Conservation (phyloP, 768 basidiomycete species). For the Trametes meyenii region DNA sequence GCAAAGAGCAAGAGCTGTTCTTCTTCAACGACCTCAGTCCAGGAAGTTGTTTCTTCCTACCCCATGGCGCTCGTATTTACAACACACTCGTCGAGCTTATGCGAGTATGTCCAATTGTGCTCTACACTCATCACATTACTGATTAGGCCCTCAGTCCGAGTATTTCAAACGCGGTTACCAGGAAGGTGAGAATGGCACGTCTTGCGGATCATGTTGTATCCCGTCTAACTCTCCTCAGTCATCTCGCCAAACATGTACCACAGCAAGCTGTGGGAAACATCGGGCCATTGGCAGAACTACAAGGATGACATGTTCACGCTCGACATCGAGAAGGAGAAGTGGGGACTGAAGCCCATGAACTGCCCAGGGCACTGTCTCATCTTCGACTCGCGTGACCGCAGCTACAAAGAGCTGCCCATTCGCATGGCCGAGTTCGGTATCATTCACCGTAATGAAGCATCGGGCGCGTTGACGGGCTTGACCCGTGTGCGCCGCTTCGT, state of each 20-base stretch:
- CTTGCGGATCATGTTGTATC: neutral
- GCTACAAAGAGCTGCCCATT: constrained; percentile 93
- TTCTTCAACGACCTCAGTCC: constrained; percentile 98
- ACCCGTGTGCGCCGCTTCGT: constrained; percentile 94
- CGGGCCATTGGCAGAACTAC: constrained; percentile 98
- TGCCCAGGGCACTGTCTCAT: constrained; percentile 97
- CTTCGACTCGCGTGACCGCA: constrained; percentile 92
- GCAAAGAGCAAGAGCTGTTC: constrained; percentile 97
- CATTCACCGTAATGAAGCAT: constrained; percentile 95
- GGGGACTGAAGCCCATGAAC: constrained; percentile 98
- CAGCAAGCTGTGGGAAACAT: constrained; percentile 96
- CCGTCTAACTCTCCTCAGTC: constrained; percentile 48
- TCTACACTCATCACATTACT: neutral
- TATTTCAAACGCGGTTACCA: constrained; percentile 96
- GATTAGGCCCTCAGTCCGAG: constrained; percentile 58
- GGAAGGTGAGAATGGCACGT: constrained; percentile 59
- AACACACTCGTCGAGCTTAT: constrained; percentile 90
- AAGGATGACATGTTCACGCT: constrained; percentile 97
- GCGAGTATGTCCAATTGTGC: constrained; percentile 56
- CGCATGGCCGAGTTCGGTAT: constrained; percentile 99
- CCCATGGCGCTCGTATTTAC: constrained; percentile 96
- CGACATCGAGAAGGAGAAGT: constrained; percentile 94
- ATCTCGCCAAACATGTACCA: constrained; percentile 99
- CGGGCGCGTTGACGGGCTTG: constrained; percentile 89
- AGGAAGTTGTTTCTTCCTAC: constrained; percentile 95